Evolutionary conservation across 352 stramenopile genomes (phyloP).

Genomic region (Elongisporangium undulatum): DNA sequence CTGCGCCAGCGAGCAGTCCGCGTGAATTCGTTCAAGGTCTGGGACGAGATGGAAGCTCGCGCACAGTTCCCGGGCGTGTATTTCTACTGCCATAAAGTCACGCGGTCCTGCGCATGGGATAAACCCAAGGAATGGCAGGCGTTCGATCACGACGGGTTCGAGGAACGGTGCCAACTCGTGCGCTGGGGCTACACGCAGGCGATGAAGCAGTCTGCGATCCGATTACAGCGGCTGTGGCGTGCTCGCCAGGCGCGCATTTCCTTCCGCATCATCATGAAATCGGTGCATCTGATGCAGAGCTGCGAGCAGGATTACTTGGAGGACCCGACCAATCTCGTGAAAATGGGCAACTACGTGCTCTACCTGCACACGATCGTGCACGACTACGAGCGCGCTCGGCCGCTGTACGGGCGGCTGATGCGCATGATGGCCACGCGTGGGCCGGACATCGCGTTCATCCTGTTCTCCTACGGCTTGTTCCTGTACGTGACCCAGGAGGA

Average conservation of each 20-base stretch:
- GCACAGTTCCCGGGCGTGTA: constrained; percentile 38
- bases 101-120: constrained; percentile 57
- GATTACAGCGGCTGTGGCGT: constrained; percentile 52
- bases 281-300: constrained; percentile 63
- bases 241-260: constrained; percentile 45
- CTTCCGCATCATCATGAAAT: constrained; percentile 54
- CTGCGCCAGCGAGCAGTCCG: constrained; percentile 21
- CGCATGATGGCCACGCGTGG: constrained; percentile 74
- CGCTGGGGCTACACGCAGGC: constrained; percentile 61
- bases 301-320: constrained; percentile 72
- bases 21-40: constrained; percentile 53
- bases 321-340: constrained; percentile 66
- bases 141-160: constrained; percentile 35
- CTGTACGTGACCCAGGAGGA: constrained; percentile 70
- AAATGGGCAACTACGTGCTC: constrained; percentile 82
- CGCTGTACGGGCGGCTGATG: constrained; percentile 61
- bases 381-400: constrained; percentile 74
- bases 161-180: constrained; percentile 45
- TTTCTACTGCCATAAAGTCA: constrained; percentile 78
- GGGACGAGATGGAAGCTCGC: constrained; percentile 62
- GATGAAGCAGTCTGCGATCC: constrained; percentile 44
- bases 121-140: constrained; percentile 52
- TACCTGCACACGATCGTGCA: constrained; percentile 73
- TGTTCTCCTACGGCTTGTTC: constrained; percentile 75
- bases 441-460: constrained; percentile 73